Evolutionary conservation across 169 alveolate species (phyloP).

Genomic region (Plasmodium fragile): DNA sequence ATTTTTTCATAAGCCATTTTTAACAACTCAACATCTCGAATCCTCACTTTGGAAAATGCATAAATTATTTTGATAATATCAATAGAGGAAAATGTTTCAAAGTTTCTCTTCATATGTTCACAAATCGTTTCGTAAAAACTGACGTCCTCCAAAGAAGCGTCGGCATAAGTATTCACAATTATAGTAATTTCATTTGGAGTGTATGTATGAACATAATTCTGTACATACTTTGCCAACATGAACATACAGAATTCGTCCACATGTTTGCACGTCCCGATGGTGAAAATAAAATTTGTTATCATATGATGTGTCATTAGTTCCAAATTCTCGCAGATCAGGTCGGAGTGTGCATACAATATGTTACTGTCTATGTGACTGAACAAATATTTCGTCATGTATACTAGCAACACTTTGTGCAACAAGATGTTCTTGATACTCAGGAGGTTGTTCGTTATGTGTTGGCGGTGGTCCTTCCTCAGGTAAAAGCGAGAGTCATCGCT

Average conservation of each 20-base stretch:
- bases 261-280: conserved; percentile 73
- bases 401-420: conserved; percentile 15
- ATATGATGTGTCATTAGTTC: conserved; percentile 47
- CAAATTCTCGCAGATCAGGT: conserved; percentile 60
- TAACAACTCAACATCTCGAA: conserved; percentile 39
- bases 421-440: conserved; percentile 14
- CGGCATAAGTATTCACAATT: conserved; percentile 73
- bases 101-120: conserved; percentile 36
- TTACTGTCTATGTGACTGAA: conserved; percentile 65
- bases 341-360: conserved; percentile 64
- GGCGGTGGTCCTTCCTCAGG: conserved; percentile 9
- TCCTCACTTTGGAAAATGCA: conserved; percentile 70
- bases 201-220: conserved; percentile 37
- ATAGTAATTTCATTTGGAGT: conserved; percentile 47
- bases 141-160: conserved; percentile 71
- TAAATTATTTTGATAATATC: conserved; percentile 50
- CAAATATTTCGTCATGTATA: conserved; percentile 61
- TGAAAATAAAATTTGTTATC: conserved; percentile 65
- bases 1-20: conserved; percentile 60
- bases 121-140: conserved; percentile 74
- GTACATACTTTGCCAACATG: conserved; percentile 73
- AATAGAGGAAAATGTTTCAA: conserved; percentile 25
- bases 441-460: conserved; percentile 20
- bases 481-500: neutral
- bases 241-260: conserved; percentile 74